Evolutionary conservation across 2,329 filamentous ascomycete species (phyloP).

Genomic region (Sporothrix schenckii): DNA sequence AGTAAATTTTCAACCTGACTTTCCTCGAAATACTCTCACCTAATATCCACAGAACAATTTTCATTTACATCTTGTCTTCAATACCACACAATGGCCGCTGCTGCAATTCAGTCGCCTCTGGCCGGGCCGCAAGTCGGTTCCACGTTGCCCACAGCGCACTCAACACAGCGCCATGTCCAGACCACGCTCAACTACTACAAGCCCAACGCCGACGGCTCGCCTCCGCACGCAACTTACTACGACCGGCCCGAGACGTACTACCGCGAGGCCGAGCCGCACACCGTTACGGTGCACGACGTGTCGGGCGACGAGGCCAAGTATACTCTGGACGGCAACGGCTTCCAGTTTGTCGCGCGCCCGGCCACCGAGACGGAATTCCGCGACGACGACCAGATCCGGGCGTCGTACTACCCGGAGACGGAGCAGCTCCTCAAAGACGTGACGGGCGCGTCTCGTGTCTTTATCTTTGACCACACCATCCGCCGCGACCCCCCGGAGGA

Average conservation of each 20-base stretch:
- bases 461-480: constrained; percentile 67
- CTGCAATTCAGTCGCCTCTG: background rate
- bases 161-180: constrained; percentile 32
- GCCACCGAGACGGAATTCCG: constrained; percentile 43
- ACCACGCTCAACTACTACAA: constrained; percentile 42
- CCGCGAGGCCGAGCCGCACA: constrained; percentile 47
- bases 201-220: constrained; percentile 39
- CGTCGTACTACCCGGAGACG: constrained; percentile 72
- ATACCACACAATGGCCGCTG: background rate
- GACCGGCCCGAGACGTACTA: constrained; percentile 38
- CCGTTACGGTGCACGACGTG: constrained; percentile 48
- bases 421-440: constrained; percentile 64
- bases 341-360: constrained; percentile 45
- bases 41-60: background rate
- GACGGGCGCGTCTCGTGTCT: constrained; percentile 59
- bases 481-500: constrained; percentile 41
- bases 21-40: background rate
- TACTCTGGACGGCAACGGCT: constrained; percentile 49
- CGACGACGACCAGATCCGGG: constrained; percentile 62
- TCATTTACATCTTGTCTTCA: too few species aligned
- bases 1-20: too few species aligned
- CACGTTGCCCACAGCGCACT: background rate
- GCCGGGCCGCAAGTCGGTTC: background rate
- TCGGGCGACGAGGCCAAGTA: constrained; percentile 47
- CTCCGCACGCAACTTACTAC: constrained; percentile 37